Evolutionary conservation across 2,329 filamentous ascomycete genomes (phyloP).

Genomic region (Pseudohalonectria lignicola): DNA sequence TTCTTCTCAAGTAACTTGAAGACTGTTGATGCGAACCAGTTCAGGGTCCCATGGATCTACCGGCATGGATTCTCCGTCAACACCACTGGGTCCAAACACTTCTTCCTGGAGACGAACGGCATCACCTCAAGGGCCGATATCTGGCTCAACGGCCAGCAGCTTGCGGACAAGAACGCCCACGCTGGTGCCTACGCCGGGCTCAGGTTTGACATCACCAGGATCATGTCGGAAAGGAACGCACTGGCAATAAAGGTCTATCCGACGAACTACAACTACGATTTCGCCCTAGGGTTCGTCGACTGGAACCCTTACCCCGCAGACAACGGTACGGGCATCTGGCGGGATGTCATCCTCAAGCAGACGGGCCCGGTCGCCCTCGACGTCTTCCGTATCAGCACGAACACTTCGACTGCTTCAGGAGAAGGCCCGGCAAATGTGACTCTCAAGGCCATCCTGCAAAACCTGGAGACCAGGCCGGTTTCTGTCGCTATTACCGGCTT

Average conservation of each 20-base stretch:
- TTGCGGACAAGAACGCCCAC: constrained; percentile 37
- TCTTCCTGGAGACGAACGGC: constrained; percentile 44
- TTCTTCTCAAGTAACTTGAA: constrained; percentile 42
- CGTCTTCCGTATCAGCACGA: constrained; percentile 30
- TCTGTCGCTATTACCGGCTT: no score
- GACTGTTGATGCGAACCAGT: constrained; percentile 30
- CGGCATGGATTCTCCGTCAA: constrained; percentile 33
- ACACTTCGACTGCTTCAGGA: constrained; percentile 16
- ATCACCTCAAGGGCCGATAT: constrained; percentile 51
- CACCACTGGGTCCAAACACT: constrained; percentile 23
- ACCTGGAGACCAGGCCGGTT: constrained; percentile 22
- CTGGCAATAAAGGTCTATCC: constrained; percentile 43
- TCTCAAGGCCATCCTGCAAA: constrained; percentile 25
- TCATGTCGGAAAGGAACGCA: constrained; percentile 31
- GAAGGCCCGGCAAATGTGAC: constrained; percentile 21
- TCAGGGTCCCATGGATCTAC: constrained; percentile 47
- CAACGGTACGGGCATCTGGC: constrained; percentile 53
- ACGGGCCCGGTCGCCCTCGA: constrained; percentile 38
- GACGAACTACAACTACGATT: constrained; percentile 46
- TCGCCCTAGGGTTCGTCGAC: constrained; percentile 49
- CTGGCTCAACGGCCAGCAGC: constrained; percentile 42
- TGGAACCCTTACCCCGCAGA: constrained; percentile 53
- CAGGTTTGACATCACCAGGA: constrained; percentile 39
- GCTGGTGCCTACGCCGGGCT: constrained; percentile 46
- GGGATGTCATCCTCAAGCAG: constrained; percentile 42